Conservation (phyloP, 208 protist species). For the Zelonia costaricensis region DNA sequence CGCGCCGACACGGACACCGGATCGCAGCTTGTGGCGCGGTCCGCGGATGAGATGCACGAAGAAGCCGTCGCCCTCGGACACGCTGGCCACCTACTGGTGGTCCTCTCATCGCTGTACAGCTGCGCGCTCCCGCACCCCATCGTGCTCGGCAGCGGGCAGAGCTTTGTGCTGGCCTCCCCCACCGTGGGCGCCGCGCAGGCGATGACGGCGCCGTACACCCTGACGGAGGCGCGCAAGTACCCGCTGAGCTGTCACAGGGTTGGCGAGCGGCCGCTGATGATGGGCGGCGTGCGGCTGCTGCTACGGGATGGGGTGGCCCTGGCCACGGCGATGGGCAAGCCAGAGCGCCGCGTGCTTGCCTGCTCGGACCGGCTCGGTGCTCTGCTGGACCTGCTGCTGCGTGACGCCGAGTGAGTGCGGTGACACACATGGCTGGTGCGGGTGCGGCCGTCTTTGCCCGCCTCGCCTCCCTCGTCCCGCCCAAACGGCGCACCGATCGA, state of each 20-base stretch:
- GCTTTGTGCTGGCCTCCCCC: slow-evolving; percentile 30
- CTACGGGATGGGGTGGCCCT: slow-evolving; percentile 34
- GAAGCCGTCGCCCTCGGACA: slow-evolving; percentile 57
- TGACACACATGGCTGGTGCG: not conserved
- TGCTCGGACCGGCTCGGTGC: slow-evolving; percentile 43
- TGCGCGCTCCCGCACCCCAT: slow-evolving; percentile 62
- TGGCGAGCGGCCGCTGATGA: slow-evolving; percentile 51
- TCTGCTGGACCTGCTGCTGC: slow-evolving; percentile 41
- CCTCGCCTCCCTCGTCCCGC: too few relatives aligned
- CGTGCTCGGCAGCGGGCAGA: slow-evolving; percentile 48
- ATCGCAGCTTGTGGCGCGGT: slow-evolving; percentile 29
- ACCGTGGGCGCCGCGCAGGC: slow-evolving; percentile 23
- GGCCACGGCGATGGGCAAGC: slow-evolving; percentile 45
- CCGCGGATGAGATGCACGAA: slow-evolving; percentile 43
- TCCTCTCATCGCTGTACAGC: slow-evolving; percentile 53
- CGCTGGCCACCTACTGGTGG: slow-evolving; percentile 52
- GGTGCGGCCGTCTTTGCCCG: too few relatives aligned
- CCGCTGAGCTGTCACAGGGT: slow-evolving; percentile 35
- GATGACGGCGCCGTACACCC: slow-evolving; percentile 16
- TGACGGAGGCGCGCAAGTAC: slow-evolving; percentile 37
- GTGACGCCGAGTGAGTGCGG: slow-evolving; percentile 16
- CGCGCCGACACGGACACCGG: slow-evolving; percentile 18
- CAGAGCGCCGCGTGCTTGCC: slow-evolving; percentile 27
- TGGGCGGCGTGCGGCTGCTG: slow-evolving; percentile 48
- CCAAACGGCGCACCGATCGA: too few relatives aligned